Evolutionary conservation across 345 rosid genomes (phyloP).

Genomic region (Melaleuca alternifolia): DNA sequence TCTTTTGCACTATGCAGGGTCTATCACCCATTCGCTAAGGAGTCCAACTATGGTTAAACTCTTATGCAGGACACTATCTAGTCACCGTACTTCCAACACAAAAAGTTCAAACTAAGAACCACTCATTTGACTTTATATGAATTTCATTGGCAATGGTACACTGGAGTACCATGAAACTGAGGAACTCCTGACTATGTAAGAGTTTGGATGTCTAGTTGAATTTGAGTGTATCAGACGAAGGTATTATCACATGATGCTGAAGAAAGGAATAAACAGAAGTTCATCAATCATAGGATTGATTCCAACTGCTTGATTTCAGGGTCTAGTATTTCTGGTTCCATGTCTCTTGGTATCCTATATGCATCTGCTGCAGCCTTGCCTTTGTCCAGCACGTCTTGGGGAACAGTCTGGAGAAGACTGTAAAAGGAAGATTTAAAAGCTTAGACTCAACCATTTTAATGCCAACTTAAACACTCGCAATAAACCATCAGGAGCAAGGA

Average conservation of each 20-base stretch:
- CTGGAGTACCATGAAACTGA: background rate
- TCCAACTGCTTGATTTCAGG: slow-evolving; percentile 59
- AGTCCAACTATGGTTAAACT: background rate
- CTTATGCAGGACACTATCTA: background rate
- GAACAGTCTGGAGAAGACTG: slow-evolving; percentile 78
- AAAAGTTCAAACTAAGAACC: background rate
- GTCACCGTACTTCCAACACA: background rate
- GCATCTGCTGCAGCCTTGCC: slow-evolving; percentile 76
- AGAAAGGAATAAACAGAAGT: background rate
- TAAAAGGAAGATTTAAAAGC: background rate
- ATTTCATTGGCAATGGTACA: background rate
- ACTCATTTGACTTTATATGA: background rate
- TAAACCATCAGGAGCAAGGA: background rate
- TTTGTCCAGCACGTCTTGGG: slow-evolving; percentile 49
- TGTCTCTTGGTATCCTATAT: slow-evolving; percentile 35
- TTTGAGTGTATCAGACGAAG: background rate
- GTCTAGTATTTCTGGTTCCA: slow-evolving; percentile 25
- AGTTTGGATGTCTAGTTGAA: background rate
- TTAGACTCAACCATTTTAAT: background rate
- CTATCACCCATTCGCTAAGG: background rate
- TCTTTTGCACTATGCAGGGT: background rate
- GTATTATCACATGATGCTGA: background rate
- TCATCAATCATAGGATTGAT: slow-evolving; percentile 37
- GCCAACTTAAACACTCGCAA: background rate
- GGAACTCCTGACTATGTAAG: background rate